phyloP scores from a whole-genome alignment of 148 eudicot genomes.

The Chenopodium formosanum region DNA sequence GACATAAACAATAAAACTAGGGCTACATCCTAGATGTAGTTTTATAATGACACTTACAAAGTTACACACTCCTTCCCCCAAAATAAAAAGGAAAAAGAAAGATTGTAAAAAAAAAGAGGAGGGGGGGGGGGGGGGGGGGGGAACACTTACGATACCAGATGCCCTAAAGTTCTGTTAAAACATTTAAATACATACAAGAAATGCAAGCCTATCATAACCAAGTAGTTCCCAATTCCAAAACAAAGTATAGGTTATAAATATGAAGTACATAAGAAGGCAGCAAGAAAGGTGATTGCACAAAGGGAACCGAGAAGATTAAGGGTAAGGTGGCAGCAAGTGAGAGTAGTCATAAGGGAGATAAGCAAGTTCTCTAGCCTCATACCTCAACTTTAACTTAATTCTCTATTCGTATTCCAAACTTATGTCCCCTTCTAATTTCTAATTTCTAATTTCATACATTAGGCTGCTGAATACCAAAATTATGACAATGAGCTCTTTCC shows the following conservation, averaged over 20 bases:
- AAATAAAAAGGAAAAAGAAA: neutral
- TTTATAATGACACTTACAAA: no score
- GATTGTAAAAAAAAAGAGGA: neutral
- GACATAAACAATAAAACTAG: no score
- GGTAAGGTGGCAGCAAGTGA: neutral
- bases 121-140: no score
- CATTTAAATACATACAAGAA: neutral
- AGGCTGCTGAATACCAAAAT: neutral
- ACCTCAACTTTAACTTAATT: neutral
- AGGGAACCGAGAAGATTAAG: neutral
- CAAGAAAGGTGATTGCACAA: neutral
- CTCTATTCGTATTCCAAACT: neutral
- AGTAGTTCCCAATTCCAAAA: neutral
- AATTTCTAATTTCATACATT: neutral
- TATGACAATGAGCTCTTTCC: neutral
- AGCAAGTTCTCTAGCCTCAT: neutral
- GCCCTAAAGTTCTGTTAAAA: neutral
- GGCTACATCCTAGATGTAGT: no score
- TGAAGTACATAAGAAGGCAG: neutral
- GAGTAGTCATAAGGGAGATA: neutral
- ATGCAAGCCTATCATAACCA: conserved; percentile 1
- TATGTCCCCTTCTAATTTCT: neutral
- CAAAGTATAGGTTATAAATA: neutral
- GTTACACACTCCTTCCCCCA: no score
- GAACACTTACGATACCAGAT: neutral